Conservation (phyloP, 1,139 yeast genomes). For the Sugiyamaella grinbergsii region DNA sequence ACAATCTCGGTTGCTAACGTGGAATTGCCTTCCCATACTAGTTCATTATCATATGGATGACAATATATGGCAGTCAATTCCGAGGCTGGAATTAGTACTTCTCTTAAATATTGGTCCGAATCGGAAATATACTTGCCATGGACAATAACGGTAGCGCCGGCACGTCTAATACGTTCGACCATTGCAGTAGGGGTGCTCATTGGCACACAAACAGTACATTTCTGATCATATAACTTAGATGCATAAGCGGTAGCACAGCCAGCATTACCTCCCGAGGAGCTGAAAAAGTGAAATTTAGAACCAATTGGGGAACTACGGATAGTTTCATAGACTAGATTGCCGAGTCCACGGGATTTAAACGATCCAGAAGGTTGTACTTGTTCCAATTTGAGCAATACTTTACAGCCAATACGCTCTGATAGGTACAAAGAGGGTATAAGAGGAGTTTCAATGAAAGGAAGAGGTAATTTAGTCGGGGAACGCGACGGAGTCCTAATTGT, state of each 20-base stretch:
- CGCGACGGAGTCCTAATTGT: no score
- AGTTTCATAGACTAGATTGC: conserved; percentile 41
- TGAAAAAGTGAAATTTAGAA: conserved; percentile 52
- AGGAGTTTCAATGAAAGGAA: conserved; percentile 41
- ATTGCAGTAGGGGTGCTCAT: conserved; percentile 48
- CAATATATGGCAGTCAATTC: conserved; percentile 52
- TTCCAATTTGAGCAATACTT: conserved; percentile 61
- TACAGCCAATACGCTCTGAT: conserved; percentile 39
- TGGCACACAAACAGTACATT: conserved; percentile 71
- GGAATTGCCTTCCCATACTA: conserved; percentile 74
- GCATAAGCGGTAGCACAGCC: conserved; percentile 75
- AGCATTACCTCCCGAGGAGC: conserved; percentile 82
- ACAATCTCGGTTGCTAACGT: conserved; percentile 60
- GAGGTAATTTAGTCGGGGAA: neutral
- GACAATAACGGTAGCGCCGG: conserved; percentile 60
- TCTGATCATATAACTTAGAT: conserved; percentile 45
- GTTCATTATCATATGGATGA: conserved; percentile 67
- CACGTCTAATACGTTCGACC: conserved; percentile 47
- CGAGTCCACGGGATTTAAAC: conserved; percentile 59
- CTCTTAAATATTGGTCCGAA: conserved; percentile 57
- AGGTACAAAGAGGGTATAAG: conserved; percentile 38
- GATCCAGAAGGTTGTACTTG: conserved; percentile 70
- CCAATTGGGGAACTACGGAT: conserved; percentile 32
- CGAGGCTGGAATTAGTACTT: conserved; percentile 41
- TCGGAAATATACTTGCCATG: conserved; percentile 64